phyloP scores from a whole-genome alignment of 2,329 filamentous ascomycete genomes.

The Capronia coronata region DNA sequence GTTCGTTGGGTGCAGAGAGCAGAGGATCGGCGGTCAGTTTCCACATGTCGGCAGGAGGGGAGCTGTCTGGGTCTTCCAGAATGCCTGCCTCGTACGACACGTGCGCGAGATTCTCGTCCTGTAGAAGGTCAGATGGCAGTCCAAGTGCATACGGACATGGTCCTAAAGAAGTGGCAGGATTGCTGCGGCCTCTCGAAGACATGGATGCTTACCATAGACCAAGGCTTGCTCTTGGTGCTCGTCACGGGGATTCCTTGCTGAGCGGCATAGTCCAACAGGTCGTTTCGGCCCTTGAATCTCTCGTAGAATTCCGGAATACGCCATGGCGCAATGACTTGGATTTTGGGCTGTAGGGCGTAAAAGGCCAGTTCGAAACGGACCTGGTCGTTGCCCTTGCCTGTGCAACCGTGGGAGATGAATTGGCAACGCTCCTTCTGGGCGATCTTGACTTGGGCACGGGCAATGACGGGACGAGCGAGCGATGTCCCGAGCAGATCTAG shows the following conservation, averaged over 20 bases:
- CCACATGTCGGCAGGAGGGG: constrained; percentile 72
- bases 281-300: constrained; percentile 44
- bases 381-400: constrained; percentile 38
- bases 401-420: constrained; percentile 40
- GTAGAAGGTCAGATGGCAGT: neutral
- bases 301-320: constrained; percentile 45
- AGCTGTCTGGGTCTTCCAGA: constrained; percentile 56
- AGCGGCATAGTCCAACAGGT: constrained; percentile 46
- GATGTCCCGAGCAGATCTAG: constrained; percentile 27
- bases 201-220: constrained; percentile 41
- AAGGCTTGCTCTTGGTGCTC: constrained; percentile 51
- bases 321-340: constrained; percentile 46
- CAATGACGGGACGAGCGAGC: constrained; percentile 42
- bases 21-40: constrained; percentile 50
- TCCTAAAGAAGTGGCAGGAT: neutral
- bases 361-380: constrained; percentile 47
- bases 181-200: neutral
- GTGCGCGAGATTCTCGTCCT: constrained; percentile 61
- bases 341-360: constrained; percentile 43
- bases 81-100: constrained; percentile 62
- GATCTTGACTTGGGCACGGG: constrained; percentile 39
- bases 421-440: constrained; percentile 40
- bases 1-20: constrained; percentile 51
- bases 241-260: constrained; percentile 20
- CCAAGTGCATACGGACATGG: neutral